These are phyloP conservation scores for Tolypocladium tropicale DNA, from an alignment of 2,329 filamentous ascomycete genomes.

Conservation along the genomic window DNA sequence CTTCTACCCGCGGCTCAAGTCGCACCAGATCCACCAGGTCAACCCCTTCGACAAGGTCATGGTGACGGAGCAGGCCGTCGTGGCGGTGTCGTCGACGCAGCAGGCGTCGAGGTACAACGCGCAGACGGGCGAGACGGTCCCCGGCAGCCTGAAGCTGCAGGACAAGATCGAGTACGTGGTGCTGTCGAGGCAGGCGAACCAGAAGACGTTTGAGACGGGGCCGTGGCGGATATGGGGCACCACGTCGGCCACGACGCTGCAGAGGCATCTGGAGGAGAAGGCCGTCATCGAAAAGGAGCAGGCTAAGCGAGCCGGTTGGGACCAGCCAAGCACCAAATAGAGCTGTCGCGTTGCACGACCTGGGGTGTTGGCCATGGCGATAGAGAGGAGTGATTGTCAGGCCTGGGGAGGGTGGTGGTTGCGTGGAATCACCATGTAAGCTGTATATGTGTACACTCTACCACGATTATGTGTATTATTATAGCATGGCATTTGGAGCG, in stretches of 20 bases:
- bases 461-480: not conserved
- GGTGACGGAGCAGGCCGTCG: slow-evolving; percentile 42
- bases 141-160: slow-evolving; percentile 38
- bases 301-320: slow-evolving; percentile 21
- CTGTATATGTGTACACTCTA: not conserved
- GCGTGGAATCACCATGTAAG: not conserved
- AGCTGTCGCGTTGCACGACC: not conserved
- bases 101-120: slow-evolving; percentile 32
- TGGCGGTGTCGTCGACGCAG: slow-evolving; percentile 48
- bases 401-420: not conserved
- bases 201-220: slow-evolving; percentile 32
- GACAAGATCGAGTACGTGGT: slow-evolving; percentile 56
- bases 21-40: slow-evolving; percentile 40
- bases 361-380: not conserved
- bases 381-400: not conserved
- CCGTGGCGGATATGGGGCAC: slow-evolving; percentile 60
- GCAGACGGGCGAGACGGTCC: slow-evolving; percentile 26
- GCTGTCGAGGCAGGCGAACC: slow-evolving; percentile 38
- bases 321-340: slow-evolving; percentile 6
- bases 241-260: slow-evolving; percentile 39
- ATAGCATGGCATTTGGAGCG: slow-evolving; percentile 2
- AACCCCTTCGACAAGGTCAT: slow-evolving; percentile 28
- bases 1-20: slow-evolving; percentile 39
- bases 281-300: slow-evolving; percentile 22
- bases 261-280: slow-evolving; percentile 26